Evolutionary conservation across 257 asterid genomes (phyloP).

Genomic region (Capsicum baccatum): DNA sequence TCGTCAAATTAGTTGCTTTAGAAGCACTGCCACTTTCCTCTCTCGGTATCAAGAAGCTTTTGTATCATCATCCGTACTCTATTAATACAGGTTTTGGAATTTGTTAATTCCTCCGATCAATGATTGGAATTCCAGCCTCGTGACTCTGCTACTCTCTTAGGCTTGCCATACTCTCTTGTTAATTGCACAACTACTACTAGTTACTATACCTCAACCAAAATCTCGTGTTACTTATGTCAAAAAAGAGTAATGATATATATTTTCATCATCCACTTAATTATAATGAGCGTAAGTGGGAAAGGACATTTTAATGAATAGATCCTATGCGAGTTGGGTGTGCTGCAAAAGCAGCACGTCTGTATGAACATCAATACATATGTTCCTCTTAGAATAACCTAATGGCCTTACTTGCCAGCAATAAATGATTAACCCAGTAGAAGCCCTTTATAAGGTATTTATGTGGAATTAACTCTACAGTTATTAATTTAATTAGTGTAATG

Average conservation of each 20-base stretch:
- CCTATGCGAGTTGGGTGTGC: not conserved
- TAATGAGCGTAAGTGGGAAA: too few species aligned
- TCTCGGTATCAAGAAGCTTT: not conserved
- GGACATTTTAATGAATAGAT: not conserved
- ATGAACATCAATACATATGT: not conserved
- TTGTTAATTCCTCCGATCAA: not conserved
- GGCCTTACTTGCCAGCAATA: not conserved
- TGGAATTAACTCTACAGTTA: too few species aligned
- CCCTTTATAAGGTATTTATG: not conserved
- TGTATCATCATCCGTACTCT: not conserved
- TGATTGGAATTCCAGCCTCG: not conserved
- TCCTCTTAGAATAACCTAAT: conserved; percentile 16
- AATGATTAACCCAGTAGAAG: not conserved
- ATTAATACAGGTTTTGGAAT: not conserved
- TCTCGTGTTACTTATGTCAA: too few species aligned
- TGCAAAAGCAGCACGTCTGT: conserved; percentile 11
- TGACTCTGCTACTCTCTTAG: not conserved
- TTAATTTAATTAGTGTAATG: too few species aligned
- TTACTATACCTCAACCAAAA: not conserved
- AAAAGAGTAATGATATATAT: not conserved
- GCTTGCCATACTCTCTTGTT: not conserved
- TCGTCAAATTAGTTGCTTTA: not conserved
- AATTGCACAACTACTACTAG: conserved; percentile 4
- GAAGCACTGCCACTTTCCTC: not conserved
- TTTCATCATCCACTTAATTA: not conserved